Conservation (phyloP, 1,139 yeast genomes). For the Saccharomycopsis hybrid region DNA sequence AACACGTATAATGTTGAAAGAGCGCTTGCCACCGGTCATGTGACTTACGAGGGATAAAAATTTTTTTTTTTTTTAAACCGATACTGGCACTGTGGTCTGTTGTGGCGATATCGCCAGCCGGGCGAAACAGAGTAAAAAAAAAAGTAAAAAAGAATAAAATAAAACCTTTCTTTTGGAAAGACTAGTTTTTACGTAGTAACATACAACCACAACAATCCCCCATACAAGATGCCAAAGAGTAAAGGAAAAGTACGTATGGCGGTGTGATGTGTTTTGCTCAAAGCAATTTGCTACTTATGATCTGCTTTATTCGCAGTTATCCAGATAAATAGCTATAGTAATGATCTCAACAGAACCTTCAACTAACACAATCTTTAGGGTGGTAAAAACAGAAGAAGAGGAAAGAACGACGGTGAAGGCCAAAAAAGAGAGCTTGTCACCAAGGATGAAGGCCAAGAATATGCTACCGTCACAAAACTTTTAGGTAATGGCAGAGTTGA, state of each 20-base stretch:
- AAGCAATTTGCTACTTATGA: not conserved
- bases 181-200: not conserved
- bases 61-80: too few relatives aligned
- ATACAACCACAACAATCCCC: not conserved
- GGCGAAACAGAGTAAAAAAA: too few relatives aligned
- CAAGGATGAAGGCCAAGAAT: conserved; percentile 97
- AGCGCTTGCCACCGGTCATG: too few relatives aligned
- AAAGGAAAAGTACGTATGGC: conserved; percentile 41
- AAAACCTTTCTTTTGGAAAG: not conserved
- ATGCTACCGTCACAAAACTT: conserved; percentile 98
- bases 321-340: not conserved
- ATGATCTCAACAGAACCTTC: not conserved
- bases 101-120: too few relatives aligned
- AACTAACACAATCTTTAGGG: conserved; percentile 29
- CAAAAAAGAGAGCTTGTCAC: conserved; percentile 90
- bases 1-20: too few relatives aligned
- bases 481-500: conserved; percentile 97
- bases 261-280: not conserved
- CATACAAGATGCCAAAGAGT: conserved; percentile 43
- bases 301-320: not conserved
- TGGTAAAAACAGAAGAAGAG: conserved; percentile 86
- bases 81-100: too few relatives aligned
- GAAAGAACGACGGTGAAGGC: conserved; percentile 88
- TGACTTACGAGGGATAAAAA: too few relatives aligned
- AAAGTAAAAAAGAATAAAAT: not conserved